These are phyloP conservation scores for Mollisia scopiformis DNA, from an alignment of 2,329 filamentous ascomycete species.

Conservation along the genomic window DNA sequence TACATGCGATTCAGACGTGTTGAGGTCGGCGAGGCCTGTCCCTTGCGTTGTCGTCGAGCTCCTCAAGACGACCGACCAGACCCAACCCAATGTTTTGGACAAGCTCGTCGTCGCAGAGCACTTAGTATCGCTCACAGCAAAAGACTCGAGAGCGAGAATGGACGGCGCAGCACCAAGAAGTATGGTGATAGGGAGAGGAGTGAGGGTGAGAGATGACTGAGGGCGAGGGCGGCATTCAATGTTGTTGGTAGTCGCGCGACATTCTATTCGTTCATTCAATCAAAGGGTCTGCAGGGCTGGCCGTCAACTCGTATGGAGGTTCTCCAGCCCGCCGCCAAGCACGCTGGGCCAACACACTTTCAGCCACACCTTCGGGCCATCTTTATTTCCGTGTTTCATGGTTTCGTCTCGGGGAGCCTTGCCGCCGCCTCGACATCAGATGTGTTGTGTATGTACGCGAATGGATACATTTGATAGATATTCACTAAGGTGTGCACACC, in stretches of 20 bases:
- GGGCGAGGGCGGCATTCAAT: not conserved
- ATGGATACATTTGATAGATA: not conserved
- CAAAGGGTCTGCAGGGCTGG: not conserved
- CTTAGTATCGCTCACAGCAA: too few species aligned
- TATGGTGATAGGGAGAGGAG: not conserved
- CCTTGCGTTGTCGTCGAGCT: not conserved
- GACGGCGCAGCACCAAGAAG: not conserved
- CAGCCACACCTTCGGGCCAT: not conserved
- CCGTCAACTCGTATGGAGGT: not conserved
- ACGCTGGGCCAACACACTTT: too few species aligned
- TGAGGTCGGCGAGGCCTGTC: not conserved
- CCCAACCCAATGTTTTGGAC: not conserved
- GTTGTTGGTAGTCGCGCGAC: not conserved
- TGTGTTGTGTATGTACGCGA: too few species aligned
- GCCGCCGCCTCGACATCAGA: not conserved
- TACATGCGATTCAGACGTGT: conserved; percentile 7
- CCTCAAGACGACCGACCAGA: not conserved
- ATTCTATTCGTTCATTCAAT: not conserved
- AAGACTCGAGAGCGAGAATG: not conserved
- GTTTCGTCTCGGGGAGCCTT: not conserved
- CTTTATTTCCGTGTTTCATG: not conserved
- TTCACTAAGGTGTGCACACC: not conserved
- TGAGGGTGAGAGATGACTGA: not conserved
- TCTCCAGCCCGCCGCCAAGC: not conserved
- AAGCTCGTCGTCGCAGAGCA: not conserved